These are phyloP conservation scores for Triangularia verruculosa DNA, from an alignment of 2,329 filamentous ascomycete species.

Conservation along the genomic window DNA sequence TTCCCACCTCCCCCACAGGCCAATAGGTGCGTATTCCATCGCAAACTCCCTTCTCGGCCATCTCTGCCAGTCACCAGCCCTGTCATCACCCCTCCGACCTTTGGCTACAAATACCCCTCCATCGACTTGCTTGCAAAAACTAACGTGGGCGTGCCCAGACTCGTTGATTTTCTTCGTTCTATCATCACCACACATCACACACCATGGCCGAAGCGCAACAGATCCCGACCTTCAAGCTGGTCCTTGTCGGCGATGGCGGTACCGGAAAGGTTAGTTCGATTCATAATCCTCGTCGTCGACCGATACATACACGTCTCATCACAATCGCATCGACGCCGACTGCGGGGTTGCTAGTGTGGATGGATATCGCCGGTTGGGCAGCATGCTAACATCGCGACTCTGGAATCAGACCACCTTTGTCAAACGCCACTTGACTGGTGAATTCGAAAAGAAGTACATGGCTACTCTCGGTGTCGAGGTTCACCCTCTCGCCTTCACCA, in stretches of 20 bases:
- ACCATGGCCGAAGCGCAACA: conserved; percentile 62
- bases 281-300: background rate
- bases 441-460: conserved; percentile 99
- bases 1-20: conserved; percentile 16
- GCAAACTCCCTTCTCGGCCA: background rate
- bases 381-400: conserved; percentile 24
- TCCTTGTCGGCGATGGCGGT: conserved; percentile 98
- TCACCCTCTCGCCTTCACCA: conserved; percentile 95
- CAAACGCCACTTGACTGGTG: conserved; percentile 99
- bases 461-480: conserved; percentile 99
- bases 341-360: conserved; percentile 21
- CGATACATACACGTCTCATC: conserved; percentile 15
- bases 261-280: conserved; percentile 84
- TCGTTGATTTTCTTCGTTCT: conserved; percentile 42
- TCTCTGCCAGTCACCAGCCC: background rate
- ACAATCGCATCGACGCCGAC: conserved; percentile 12
- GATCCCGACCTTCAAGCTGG: conserved; percentile 95
- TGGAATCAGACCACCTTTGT: conserved; percentile 88
- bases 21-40: conserved; percentile 22
- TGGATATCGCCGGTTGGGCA: conserved; percentile 9
- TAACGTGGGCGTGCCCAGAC: conserved; percentile 23
- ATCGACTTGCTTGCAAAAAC: conserved; percentile 13
- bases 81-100: background rate
- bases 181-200: conserved; percentile 33
- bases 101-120: conserved; percentile 20